Evolutionary conservation across 2,329 filamentous ascomycete species (phyloP), one percentile per base, ranked within the genome.

Genomic region (Alternaria arborescens): DNA sequence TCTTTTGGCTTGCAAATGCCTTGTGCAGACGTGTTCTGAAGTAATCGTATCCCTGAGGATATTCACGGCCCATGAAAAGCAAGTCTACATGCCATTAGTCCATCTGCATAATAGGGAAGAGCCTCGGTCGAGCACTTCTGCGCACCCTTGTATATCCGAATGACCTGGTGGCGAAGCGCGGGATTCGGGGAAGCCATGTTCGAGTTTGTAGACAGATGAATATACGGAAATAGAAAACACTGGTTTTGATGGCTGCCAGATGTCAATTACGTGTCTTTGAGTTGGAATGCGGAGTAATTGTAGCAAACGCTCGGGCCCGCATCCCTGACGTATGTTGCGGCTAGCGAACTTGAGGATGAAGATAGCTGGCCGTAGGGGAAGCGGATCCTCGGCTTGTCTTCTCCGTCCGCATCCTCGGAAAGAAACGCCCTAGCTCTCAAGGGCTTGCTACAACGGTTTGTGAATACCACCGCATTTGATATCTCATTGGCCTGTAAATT

Each of bases 141-240:
- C 65, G 14, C 74, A 92, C 93, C 91, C 88, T 97, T 97, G 83
- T 97, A 97, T 60, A 97, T 87, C 38, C 86, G 85, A 65, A 97
- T 91, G 46, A 97, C 94, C 75, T 95, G 88, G 61, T 87, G 84
- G 55, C 93, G 88, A 28, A 97, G 84, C 61, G 86, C 81, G 3
- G 82, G 79, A 66, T 86, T 89, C 0, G 79, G 71, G 2, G 79
- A 67, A 8, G 66, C 52, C 73, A 77, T 78, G 16, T 50, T 26
- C 24, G 40, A 44, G n/a, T 8, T 2, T n/a, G 5, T 12, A 30
- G 16, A 36, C 4, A 20, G 41, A 42, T 8, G 8, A 16, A 16
- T 52, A 24, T 30, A 32, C n/a, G 6, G 44, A 16, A 26, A n/a
- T 16, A 6, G 5, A n/a, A 34, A 20, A 8, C 12, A 18, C 16